These are phyloP conservation scores for Nannochloris sp. DNA, from an alignment of 139 green algal species.

Conservation along the genomic window DNA sequence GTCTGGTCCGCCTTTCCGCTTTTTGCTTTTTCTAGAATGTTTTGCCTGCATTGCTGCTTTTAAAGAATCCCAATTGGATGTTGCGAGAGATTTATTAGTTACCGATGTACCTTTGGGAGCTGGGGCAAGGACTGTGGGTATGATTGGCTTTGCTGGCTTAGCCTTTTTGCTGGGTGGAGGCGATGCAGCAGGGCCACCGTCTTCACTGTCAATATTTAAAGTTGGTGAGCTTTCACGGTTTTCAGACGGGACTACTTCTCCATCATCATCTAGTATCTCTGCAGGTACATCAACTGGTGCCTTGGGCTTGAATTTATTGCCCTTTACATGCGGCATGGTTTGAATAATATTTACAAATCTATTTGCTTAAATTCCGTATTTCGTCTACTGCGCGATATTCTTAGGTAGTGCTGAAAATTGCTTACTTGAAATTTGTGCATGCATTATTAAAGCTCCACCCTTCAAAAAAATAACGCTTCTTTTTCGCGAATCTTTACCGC, in stretches of 20 bases:
- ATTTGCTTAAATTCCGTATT: too few relatives aligned
- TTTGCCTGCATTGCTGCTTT: conserved; percentile 14
- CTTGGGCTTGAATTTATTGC: conserved; percentile 4
- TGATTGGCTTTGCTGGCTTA: neutral
- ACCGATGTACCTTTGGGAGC: neutral
- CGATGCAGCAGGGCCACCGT: neutral
- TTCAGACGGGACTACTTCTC: neutral
- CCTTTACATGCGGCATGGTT: conserved; percentile 1
- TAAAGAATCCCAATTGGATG: conserved; percentile 23
- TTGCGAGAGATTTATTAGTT: neutral
- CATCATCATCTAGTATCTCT: neutral
- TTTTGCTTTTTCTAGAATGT: neutral
- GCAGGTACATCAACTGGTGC: too few relatives aligned
- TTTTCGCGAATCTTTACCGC: too few relatives aligned
- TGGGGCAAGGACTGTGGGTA: conserved; percentile 1
- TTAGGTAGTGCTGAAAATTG: too few relatives aligned
- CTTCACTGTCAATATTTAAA: too few relatives aligned
- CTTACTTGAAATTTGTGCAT: too few relatives aligned
- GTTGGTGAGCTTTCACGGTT: neutral
- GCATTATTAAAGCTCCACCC: too few relatives aligned
- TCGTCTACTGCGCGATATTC: too few relatives aligned
- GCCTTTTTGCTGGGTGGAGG: neutral
- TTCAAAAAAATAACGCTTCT: too few relatives aligned
- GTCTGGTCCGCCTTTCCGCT: neutral
- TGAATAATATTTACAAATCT: too few relatives aligned